Percentiles rank a stretch among this genome's conserved stretches.
phyloP scores from a whole-genome alignment of 2,329 filamentous ascomycete genomes.

The Neophaeococcomyces mojaviensis region DNA sequence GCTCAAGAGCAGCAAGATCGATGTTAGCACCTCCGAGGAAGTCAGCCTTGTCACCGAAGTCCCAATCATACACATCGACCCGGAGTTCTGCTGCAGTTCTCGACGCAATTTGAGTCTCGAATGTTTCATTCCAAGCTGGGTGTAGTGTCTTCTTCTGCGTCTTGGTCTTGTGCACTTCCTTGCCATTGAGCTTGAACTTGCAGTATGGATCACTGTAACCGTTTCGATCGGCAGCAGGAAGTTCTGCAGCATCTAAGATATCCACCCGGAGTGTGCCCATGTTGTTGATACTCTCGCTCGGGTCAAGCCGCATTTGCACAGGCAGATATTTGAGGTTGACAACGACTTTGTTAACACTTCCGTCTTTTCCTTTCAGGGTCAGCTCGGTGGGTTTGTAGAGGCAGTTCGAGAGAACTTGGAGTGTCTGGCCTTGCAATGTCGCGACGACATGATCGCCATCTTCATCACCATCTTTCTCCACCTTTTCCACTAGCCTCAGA shows the following conservation, averaged over 20 bases:
- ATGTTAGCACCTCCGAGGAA: slow-evolving; percentile 72
- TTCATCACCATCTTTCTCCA: slow-evolving; percentile 63
- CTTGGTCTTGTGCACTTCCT: slow-evolving; percentile 91
- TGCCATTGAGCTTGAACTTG: slow-evolving; percentile 84
- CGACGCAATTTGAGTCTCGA: slow-evolving; percentile 74
- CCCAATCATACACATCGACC: slow-evolving; percentile 86
- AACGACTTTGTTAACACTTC: slow-evolving; percentile 68
- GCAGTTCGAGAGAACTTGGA: slow-evolving; percentile 81
- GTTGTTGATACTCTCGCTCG: slow-evolving; percentile 97
- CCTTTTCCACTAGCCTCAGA: slow-evolving; percentile 73
- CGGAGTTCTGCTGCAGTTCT: slow-evolving; percentile 77
- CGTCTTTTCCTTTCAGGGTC: slow-evolving; percentile 69
- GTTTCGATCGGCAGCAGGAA: slow-evolving; percentile 92
- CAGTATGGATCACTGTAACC: slow-evolving; percentile 96
- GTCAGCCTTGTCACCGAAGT: slow-evolving; percentile 92
- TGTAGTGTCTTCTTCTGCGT: slow-evolving; percentile 93
- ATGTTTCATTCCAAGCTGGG: slow-evolving; percentile 93
- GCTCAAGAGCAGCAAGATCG: slow-evolving; percentile 71
- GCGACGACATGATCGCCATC: slow-evolving; percentile 67
- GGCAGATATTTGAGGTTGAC: slow-evolving; percentile 94
- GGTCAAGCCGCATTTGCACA: slow-evolving; percentile 86
- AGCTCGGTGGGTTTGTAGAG: slow-evolving; percentile 85
- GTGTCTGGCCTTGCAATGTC: slow-evolving; percentile 73
- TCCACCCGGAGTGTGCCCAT: slow-evolving; percentile 94
- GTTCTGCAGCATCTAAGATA: slow-evolving; percentile 72